Evolutionary conservation across 2,329 filamentous ascomycete species (phyloP).

Genomic region (Lachnellula cervina): DNA sequence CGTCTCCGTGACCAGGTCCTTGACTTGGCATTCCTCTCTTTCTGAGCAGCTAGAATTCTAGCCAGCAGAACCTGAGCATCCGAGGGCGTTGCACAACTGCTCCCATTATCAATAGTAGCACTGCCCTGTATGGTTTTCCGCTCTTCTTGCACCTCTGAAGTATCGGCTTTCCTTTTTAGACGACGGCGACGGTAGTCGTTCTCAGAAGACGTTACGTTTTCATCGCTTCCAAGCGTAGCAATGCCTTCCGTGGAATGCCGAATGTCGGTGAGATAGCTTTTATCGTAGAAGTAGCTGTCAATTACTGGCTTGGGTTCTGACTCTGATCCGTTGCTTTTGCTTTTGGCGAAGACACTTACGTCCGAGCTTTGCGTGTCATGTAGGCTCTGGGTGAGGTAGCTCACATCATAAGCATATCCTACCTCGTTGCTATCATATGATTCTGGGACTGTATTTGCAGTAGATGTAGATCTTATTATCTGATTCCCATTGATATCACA

Average conservation of each 20-base stretch:
- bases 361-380: not conserved
- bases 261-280: not conserved
- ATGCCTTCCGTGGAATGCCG: not conserved
- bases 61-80: not conserved
- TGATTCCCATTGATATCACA: not conserved
- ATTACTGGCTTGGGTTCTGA: not conserved
- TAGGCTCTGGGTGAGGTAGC: not conserved
- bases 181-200: not conserved
- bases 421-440: not conserved
- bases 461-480: not conserved
- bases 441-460: not conserved
- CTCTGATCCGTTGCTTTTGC: not conserved
- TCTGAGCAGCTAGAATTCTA: not conserved
- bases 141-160: not conserved
- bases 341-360: not conserved
- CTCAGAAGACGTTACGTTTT: not conserved
- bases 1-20: not conserved
- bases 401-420: not conserved
- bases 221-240: not conserved
- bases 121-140: not conserved
- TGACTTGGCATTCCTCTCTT: not conserved
- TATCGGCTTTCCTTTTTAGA: not conserved
- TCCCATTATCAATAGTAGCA: not conserved
- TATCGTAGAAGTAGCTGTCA: not conserved
- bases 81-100: not conserved